Evolutionary conservation across 2,329 filamentous ascomycete genomes (phyloP).

Genomic region (Monosporascus sp.): DNA sequence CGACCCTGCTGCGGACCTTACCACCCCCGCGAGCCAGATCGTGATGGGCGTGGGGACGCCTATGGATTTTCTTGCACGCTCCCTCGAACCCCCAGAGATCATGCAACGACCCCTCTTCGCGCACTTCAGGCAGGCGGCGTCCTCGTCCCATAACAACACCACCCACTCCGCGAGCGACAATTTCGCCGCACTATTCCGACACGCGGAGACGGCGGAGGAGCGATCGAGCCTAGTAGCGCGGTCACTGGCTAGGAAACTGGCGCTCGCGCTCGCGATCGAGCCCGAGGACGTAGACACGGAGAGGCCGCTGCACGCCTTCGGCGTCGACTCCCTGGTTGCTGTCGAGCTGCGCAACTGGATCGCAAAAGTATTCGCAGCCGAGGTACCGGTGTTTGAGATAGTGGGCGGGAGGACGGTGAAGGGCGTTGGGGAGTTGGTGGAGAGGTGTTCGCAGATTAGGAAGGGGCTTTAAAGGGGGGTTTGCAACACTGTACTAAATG

Average conservation of each 20-base stretch:
- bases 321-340: neutral
- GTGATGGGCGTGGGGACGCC: neutral
- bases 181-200: neutral
- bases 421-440: neutral
- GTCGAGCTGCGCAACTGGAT: neutral
- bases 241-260: too few relatives aligned
- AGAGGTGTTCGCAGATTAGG: too few relatives aligned
- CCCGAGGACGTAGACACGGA: neutral
- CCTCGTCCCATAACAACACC: neutral
- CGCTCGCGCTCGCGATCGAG: too few relatives aligned
- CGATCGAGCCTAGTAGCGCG: neutral
- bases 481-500: too few relatives aligned
- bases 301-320: neutral
- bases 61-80: neutral
- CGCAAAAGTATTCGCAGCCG: neutral
- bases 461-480: too few relatives aligned
- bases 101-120: neutral
- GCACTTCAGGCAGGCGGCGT: neutral
- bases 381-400: neutral
- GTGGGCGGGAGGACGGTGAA: neutral
- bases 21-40: neutral
- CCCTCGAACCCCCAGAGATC: neutral
- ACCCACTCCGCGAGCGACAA: neutral
- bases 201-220: neutral
- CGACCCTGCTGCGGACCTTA: neutral